Percentiles rank a stretch among this genome's conserved stretches.
These are phyloP conservation scores for Nymphaea colorata DNA, from an alignment of 164 flowering plant genomes.

Conservation along the genomic window DNA sequence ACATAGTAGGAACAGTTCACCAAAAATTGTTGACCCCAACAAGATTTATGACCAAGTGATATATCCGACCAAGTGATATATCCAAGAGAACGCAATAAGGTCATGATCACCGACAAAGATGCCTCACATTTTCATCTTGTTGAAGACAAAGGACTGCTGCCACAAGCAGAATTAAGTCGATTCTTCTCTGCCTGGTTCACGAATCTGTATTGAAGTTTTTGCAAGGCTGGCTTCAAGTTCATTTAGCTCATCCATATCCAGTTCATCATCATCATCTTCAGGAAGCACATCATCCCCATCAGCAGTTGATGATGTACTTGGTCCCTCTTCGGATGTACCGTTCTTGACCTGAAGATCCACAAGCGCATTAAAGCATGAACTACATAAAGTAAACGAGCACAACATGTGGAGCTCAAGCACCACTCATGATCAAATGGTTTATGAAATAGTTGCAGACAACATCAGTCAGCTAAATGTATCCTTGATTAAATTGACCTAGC, in stretches of 20 bases:
- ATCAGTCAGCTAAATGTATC: too few relatives aligned
- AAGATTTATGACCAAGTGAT: neutral
- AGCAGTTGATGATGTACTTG: conserved; percentile 45
- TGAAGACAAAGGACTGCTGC: neutral
- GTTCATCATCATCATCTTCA: conserved; percentile 53
- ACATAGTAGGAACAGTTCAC: neutral
- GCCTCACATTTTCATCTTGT: neutral
- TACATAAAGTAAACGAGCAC: neutral
- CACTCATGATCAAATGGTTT: too few relatives aligned
- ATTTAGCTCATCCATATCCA: conserved; percentile 75
- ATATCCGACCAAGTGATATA: neutral
- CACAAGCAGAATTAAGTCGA: conserved; percentile 5
- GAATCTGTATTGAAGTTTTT: conserved; percentile 56
- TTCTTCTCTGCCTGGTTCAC: conserved; percentile 30
- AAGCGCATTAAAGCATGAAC: neutral
- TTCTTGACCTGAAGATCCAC: conserved; percentile 27
- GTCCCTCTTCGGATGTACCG: conserved; percentile 25
- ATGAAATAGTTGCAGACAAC: too few relatives aligned
- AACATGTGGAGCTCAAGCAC: neutral
- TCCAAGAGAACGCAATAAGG: neutral
- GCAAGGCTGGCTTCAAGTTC: conserved; percentile 81
- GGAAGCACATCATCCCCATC: conserved; percentile 18
- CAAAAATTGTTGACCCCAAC: neutral
- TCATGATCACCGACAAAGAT: neutral
- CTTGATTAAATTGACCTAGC: neutral